Base-by-base conservation (phyloP, 192 early-diverging fungal genomes). In the Coemansia umbellata region DNA sequence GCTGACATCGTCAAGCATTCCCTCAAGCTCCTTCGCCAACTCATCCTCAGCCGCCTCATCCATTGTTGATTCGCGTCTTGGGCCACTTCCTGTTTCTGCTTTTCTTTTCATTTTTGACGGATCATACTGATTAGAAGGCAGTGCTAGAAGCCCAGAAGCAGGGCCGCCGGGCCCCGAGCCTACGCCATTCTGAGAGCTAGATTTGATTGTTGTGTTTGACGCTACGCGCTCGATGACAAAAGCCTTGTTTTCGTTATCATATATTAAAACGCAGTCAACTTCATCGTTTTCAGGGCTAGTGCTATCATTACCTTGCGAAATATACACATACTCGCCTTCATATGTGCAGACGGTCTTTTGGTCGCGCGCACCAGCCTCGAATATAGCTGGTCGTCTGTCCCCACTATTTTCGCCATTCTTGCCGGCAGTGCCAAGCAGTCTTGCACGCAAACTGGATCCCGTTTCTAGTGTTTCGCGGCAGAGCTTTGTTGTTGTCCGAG, bases 1-100 rank as follows among this genome's bases (percentile, higher is more conserved):
- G 18, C 58, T 63, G 40, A n/a, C 59, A 11, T 74, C 60, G 43
- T 55, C 51, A 9, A 75, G 50, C 55, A 69, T 65, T 6, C 58
- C 73, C 32, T 75, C 73, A 4, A 75, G 51, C 40, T 75, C 73
- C 50, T 65, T 68, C 6, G 73, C 73, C 37, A 75, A 54, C 45
- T 52, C 66, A 14, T 64, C 66, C 13, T 75, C 73, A 0, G 55
- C 40, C 6, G 51, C 53, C 27, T 67, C 71, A 17, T 74, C 71
- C 40, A 49, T 35, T 31, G 50, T 32, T 8, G 53, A 49, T 14
- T 51, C 57, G 13, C 48, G 42, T 14, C 35, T 47, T 7, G 35
- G 31, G 35, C 36, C 52, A 39, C 23, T 37, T 10, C 0, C 33
- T 4, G 21, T 19, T 2, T 32, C 18, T 14, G 19, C 22, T 24